Conservation (phyloP, 2,329 filamentous ascomycete genomes). For the Cercospora citrullina region DNA sequence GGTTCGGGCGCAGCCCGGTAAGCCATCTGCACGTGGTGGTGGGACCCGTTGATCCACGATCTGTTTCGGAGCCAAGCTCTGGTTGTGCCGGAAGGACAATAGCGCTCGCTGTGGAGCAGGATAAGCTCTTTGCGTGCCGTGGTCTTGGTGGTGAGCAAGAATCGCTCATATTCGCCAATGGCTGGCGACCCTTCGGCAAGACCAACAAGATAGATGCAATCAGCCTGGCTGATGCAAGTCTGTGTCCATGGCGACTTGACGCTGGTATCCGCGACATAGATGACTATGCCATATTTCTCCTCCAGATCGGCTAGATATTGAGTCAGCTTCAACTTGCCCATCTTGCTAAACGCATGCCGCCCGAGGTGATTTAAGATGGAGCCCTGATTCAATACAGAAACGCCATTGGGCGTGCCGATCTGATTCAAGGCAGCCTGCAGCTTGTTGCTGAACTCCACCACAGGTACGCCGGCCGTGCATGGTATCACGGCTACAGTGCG, state of each 20-base stretch:
- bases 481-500: slow-evolving; percentile 90
- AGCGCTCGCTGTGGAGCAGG: slow-evolving; percentile 83
- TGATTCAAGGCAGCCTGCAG: slow-evolving; percentile 85
- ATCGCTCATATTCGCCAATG: slow-evolving; percentile 95
- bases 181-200: slow-evolving; percentile 84
- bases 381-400: slow-evolving; percentile 88
- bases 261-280: slow-evolving; percentile 95
- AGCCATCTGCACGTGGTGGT: slow-evolving; percentile 96
- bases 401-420: slow-evolving; percentile 84
- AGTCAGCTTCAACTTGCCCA: slow-evolving; percentile 93
- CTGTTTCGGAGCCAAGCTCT: slow-evolving; percentile 84
- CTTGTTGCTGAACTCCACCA: slow-evolving; percentile 90
- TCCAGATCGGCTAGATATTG: slow-evolving; percentile 96
- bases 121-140: slow-evolving; percentile 93
- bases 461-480: slow-evolving; percentile 85
- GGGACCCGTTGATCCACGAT: slow-evolving; percentile 96
- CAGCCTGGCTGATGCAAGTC: slow-evolving; percentile 94
- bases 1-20: slow-evolving; percentile 76
- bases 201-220: slow-evolving; percentile 91
- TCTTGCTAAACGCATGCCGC: slow-evolving; percentile 92
- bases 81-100: slow-evolving; percentile 80
- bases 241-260: slow-evolving; percentile 98
- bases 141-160: slow-evolving; percentile 94
- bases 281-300: slow-evolving; percentile 91
- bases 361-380: slow-evolving; percentile 93